These are phyloP conservation scores for Acmispon strigosus DNA, from an alignment of 306 rosid genomes.

Conservation along the genomic window DNA sequence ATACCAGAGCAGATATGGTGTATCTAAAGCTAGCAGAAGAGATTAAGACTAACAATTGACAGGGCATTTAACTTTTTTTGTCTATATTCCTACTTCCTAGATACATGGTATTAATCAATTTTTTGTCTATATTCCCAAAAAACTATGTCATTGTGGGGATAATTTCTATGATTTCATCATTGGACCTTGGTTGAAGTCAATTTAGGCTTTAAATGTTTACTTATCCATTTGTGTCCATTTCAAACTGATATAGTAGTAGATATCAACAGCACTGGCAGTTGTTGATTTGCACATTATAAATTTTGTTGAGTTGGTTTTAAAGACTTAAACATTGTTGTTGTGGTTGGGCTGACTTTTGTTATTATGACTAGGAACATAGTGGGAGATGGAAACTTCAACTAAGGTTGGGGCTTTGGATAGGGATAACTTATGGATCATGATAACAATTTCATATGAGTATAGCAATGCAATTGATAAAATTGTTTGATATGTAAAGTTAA, in stretches of 20 bases:
- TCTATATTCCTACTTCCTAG: background rate
- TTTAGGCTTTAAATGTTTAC: background rate
- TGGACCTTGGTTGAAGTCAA: background rate
- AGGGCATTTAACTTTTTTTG: background rate
- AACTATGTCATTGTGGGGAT: background rate
- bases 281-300: too few relatives aligned
- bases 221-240: background rate
- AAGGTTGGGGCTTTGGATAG: too few relatives aligned
- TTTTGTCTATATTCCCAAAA: background rate
- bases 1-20: background rate
- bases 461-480: too few relatives aligned
- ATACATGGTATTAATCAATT: background rate
- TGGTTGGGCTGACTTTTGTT: too few relatives aligned
- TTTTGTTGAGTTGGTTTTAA: too few relatives aligned
- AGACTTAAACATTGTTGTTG: too few relatives aligned
- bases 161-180: background rate
- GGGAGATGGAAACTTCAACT: background rate
- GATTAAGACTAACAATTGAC: too few relatives aligned
- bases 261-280: too few relatives aligned
- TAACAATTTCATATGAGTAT: too few relatives aligned
- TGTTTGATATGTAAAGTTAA: too few relatives aligned
- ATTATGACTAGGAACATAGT: background rate
- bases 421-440: too few relatives aligned
- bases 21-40: too few relatives aligned
- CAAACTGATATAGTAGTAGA: background rate